A percentile compares a stretch with the other conserved stretches of the same genome.
Conservation (phyloP, 2,329 filamentous ascomycete genomes). For the Hypoxylon sp. region DNA sequence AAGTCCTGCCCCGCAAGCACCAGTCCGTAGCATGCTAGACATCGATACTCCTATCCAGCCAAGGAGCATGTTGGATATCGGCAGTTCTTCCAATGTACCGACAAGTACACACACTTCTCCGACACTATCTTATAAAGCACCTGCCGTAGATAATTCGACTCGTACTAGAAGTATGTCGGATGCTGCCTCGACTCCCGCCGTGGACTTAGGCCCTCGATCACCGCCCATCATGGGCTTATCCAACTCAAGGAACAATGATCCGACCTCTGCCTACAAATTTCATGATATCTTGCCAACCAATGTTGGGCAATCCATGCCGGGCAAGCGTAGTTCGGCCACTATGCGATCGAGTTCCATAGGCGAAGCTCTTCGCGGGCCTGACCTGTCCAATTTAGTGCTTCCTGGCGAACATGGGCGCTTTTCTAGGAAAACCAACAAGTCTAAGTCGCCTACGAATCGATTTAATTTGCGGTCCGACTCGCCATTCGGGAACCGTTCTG, state of each 20-base stretch:
- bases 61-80: slow-evolving; percentile 69
- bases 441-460: slow-evolving; percentile 68
- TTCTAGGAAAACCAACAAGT: slow-evolving; percentile 61
- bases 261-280: slow-evolving; percentile 73
- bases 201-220: slow-evolving; percentile 63
- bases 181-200: slow-evolving; percentile 62
- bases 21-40: slow-evolving; percentile 77
- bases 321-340: slow-evolving; percentile 55
- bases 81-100: slow-evolving; percentile 54
- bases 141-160: slow-evolving; percentile 50
- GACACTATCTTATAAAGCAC: slow-evolving; percentile 58
- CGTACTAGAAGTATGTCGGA: slow-evolving; percentile 71
- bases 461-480: slow-evolving; percentile 67
- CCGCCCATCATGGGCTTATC: slow-evolving; percentile 42
- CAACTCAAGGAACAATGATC: slow-evolving; percentile 56
- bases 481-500: slow-evolving; percentile 58
- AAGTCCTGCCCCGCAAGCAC: slow-evolving; percentile 62
- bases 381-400: slow-evolving; percentile 65
- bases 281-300: slow-evolving; percentile 70
- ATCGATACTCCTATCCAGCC: slow-evolving; percentile 63
- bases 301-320: slow-evolving; percentile 63
- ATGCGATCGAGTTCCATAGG: slow-evolving; percentile 62
- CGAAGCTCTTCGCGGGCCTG: slow-evolving; percentile 68
- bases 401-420: slow-evolving; percentile 63
- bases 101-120: slow-evolving; percentile 65